Percentiles rank a stretch among this genome's conserved stretches.
Evolutionary conservation across 805 yeast genomes (phyloP).

Genomic region (Wickerhamomyces sydowiorum): DNA sequence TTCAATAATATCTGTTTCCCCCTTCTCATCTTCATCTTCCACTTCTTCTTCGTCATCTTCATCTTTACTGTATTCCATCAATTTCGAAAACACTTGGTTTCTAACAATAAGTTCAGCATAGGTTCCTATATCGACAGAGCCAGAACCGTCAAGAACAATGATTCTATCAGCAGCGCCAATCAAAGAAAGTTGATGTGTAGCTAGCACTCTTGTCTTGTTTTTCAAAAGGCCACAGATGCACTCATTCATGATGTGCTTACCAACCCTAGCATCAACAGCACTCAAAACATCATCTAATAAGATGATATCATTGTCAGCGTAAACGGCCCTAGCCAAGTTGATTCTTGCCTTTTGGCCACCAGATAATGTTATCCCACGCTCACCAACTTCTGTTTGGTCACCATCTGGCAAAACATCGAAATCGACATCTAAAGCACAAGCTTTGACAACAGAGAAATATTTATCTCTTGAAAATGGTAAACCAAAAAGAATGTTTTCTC

Average conservation of each 20-base stretch:
- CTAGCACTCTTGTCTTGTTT: slow-evolving; percentile 62
- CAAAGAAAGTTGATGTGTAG: slow-evolving; percentile 78
- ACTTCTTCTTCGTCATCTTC: slow-evolving; percentile 24
- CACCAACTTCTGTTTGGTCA: slow-evolving; percentile 77
- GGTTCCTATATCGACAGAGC: slow-evolving; percentile 60
- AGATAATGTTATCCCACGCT: slow-evolving; percentile 78
- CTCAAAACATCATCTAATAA: slow-evolving; percentile 74
- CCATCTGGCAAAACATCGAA: slow-evolving; percentile 66
- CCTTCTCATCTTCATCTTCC: too few relatives aligned
- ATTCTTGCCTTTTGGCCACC: slow-evolving; percentile 89
- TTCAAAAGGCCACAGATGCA: slow-evolving; percentile 58
- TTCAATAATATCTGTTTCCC: slow-evolving; percentile 20
- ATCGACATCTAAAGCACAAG: slow-evolving; percentile 66
- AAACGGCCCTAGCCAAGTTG: slow-evolving; percentile 74
- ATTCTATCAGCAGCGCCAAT: slow-evolving; percentile 65
- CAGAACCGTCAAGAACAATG: slow-evolving; percentile 57
- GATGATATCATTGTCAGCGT: slow-evolving; percentile 60
- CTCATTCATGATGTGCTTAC: slow-evolving; percentile 66
- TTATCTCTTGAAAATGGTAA: slow-evolving; percentile 39
- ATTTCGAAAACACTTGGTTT: slow-evolving; percentile 41
- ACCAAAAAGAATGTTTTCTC: slow-evolving; percentile 73
- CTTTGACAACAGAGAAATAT: slow-evolving; percentile 50
- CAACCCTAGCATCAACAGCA: slow-evolving; percentile 86
- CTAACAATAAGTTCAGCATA: slow-evolving; percentile 42
- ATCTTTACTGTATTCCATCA: slow-evolving; percentile 42